These are phyloP conservation scores for Firmiana major DNA, from an alignment of 345 rosid species.

Conservation along the genomic window DNA sequence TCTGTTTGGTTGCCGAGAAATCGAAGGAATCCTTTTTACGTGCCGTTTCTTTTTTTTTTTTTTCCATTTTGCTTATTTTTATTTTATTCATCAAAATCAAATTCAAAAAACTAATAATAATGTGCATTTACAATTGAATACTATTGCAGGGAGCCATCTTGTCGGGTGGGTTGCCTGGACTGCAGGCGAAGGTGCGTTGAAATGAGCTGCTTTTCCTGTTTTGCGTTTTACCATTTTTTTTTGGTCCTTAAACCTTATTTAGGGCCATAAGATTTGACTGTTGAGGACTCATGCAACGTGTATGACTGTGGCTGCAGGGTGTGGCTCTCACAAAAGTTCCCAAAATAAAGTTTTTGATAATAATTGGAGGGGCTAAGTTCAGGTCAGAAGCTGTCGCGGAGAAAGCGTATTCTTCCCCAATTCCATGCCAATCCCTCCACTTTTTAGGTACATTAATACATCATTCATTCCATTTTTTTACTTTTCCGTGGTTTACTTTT, in stretches of 20 bases:
- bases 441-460: conserved; percentile 48
- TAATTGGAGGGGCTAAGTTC: conserved; percentile 84
- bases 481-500: background rate
- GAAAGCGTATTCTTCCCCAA: conserved; percentile 53
- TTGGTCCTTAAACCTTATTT: background rate
- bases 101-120: no score
- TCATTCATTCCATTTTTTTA: background rate
- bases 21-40: background rate
- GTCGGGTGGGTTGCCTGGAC: conserved; percentile 65
- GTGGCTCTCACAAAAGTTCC: conserved; percentile 66
- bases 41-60: no score
- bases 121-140: background rate
- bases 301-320: conserved; percentile 39
- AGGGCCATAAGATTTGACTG: background rate
- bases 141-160: conserved; percentile 63
- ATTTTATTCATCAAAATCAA: no score
- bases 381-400: conserved; percentile 42
- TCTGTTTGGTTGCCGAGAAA: conserved; percentile 13
- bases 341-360: conserved; percentile 55
- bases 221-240: background rate
- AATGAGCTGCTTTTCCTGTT: background rate
- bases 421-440: conserved; percentile 62
- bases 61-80: no score
- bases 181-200: conserved; percentile 59
- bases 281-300: background rate